Evolutionary conservation across 2,329 filamentous ascomycete species (phyloP), one percentile per base, ranked within the genome.

Genomic region (Alternaria sp.): DNA sequence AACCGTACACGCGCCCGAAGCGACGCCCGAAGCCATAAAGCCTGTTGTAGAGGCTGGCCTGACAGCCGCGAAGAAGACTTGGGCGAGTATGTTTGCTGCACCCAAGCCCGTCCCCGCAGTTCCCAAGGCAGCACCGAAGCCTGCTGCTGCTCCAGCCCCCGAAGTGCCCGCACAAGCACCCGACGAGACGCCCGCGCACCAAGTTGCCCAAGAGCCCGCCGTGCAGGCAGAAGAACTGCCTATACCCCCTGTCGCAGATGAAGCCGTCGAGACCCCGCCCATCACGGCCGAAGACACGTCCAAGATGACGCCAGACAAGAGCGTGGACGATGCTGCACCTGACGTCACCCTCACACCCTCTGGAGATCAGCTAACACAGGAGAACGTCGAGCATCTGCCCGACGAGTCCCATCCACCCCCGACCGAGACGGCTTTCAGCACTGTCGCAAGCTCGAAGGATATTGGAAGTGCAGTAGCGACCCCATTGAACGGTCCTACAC

Each of bases 311-410:
- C 78, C 62, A 68, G 73, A 80, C 5, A 77, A 81, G 30, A 73
- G 78, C 55, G 78, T 82, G 42, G 80, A 82, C 59, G 84, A 84
- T 60, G 79, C 84, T 54, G 86, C 85, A 70, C 79, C 85, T 51
- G 82, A 85, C 48, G 49, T 69, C 20, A 65, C 65, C 16, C 79
- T 94, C 46, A 85, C 86, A 48, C 90, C 91, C 16, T 87, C 92
- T 24, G 90, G 91, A 80, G 92, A 93, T 77, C 89, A 94, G 73
- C 86, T 98, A 67, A 98, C 94, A 28, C 89, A 94, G 81, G 90
- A 89, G 70, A 98, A 98, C 80, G 90, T 98, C 59, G 94, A 97
- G 78, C 92, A 94, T 80, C 86, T 98, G 69, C 90, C 89, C 66
- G 94, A 97, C 81, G 86, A 85, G 57, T 96, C 94, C 43, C 83